These are phyloP conservation scores for Skeletonema tropicum DNA, from an alignment of 108 stramenopile genomes.

Conservation along the genomic window DNA sequence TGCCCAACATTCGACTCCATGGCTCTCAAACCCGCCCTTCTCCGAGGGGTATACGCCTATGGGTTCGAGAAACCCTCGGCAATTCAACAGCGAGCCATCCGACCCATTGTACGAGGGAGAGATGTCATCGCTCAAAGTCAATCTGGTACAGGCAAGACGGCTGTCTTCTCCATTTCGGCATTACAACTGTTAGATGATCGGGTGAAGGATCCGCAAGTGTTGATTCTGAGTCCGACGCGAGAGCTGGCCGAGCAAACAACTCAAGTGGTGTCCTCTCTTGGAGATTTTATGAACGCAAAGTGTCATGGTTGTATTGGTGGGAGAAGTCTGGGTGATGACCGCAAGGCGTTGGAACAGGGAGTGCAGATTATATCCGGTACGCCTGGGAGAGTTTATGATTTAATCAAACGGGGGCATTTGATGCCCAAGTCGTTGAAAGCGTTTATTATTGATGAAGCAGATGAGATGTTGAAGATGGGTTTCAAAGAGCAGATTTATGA, in stretches of 20 bases:
- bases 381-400: constrained; percentile 97
- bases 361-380: constrained; percentile 97
- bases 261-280: constrained; percentile 89
- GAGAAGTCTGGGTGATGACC: constrained; percentile 92
- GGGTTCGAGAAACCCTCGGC: constrained; percentile 97
- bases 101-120: constrained; percentile 93
- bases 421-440: constrained; percentile 81
- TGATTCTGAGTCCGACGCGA: constrained; percentile 96
- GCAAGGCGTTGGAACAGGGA: constrained; percentile 88
- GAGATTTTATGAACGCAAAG: constrained; percentile 97
- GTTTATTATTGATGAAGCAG: constrained; percentile 98
- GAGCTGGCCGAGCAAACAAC: constrained; percentile 98
- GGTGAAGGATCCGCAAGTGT: constrained; percentile 83
- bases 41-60: constrained; percentile 95
- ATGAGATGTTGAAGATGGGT: constrained; percentile 97
- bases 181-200: constrained; percentile 89
- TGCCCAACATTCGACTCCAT: constrained; percentile 86
- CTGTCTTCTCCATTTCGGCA: constrained; percentile 95
- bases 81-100: constrained; percentile 98
- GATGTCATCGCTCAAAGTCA: constrained; percentile 98
- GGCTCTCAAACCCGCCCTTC: constrained; percentile 74
- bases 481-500: constrained; percentile 99
- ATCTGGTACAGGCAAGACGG: constrained; percentile 96
- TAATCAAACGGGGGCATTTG: constrained; percentile 93
- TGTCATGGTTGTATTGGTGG: constrained; percentile 99